These are phyloP conservation scores for Xylariaceae sp. DNA, from an alignment of 2,329 filamentous ascomycete species.

Conservation along the genomic window DNA sequence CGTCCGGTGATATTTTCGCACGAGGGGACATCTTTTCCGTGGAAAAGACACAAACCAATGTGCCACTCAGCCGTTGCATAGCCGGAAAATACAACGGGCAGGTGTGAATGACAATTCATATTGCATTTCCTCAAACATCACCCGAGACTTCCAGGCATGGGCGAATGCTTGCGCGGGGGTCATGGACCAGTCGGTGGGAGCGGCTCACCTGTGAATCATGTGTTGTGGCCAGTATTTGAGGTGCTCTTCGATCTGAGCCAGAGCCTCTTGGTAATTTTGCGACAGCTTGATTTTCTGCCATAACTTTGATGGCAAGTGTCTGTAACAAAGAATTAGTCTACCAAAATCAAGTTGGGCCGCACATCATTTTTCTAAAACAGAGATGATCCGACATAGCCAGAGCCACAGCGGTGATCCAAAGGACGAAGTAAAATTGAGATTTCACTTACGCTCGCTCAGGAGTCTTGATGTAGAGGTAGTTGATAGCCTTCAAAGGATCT, in stretches of 20 bases:
- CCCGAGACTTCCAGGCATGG: too few species aligned
- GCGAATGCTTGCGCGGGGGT: not conserved
- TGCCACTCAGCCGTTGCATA: not conserved
- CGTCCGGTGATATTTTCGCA: too few species aligned
- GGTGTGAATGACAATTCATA: not conserved
- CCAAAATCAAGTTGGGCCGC: not conserved
- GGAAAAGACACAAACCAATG: not conserved
- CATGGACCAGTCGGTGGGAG: not conserved
- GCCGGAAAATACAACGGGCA: not conserved
- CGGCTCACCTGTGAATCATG: constrained; percentile 23
- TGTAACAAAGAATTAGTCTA: constrained; percentile 44
- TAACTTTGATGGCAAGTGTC: constrained; percentile 78
- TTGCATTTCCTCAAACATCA: too few species aligned
- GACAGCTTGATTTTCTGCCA: constrained; percentile 93
- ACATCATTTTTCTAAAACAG: not conserved
- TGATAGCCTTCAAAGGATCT: constrained; percentile 63
- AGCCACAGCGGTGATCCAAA: not conserved
- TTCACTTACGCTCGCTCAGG: constrained; percentile 51
- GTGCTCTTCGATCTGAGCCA: constrained; percentile 79
- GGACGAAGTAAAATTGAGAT: not conserved
- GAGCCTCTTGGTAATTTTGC: constrained; percentile 82
- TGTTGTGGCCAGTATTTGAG: constrained; percentile 96
- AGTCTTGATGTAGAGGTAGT: constrained; percentile 97
- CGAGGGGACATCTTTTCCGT: too few species aligned
- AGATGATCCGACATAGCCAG: not conserved